phyloP scores from a whole-genome alignment of 2,329 filamentous ascomycete species.

The Penicillium aurantiogriseum region DNA sequence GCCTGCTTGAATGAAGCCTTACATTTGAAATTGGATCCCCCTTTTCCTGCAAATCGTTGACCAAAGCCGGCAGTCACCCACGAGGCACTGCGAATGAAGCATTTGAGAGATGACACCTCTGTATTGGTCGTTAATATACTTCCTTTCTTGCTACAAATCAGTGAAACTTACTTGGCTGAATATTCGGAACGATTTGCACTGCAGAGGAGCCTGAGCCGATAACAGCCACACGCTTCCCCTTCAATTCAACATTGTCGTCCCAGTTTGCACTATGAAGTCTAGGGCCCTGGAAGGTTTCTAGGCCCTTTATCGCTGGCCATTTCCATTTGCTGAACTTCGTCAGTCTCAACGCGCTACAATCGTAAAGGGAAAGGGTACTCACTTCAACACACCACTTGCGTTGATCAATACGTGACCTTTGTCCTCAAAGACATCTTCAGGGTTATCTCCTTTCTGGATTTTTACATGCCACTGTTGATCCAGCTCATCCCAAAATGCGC shows the following conservation, averaged over 20 bases:
- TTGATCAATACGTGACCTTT: constrained; percentile 13
- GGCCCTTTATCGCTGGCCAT: constrained; percentile 12
- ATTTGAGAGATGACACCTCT: constrained; percentile 8
- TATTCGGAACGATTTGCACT: constrained; percentile 25
- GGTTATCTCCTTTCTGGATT: constrained; percentile 15
- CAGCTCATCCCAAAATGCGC: constrained; percentile 31
- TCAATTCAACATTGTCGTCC: constrained; percentile 44
- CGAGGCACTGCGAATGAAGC: constrained; percentile 11
- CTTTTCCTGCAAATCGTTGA: constrained; percentile 20
- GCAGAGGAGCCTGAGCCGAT: constrained; percentile 25
- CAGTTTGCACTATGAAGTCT: constrained; percentile 14
- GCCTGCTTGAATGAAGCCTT: background rate
- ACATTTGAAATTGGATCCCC: constrained; percentile 26
- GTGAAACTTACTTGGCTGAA: constrained; percentile 16
- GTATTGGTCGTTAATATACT: background rate
- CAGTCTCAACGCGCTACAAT: background rate
- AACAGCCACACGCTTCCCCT: constrained; percentile 39
- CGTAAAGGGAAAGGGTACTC: background rate
- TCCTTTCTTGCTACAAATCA: background rate
- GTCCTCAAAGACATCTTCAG: constrained; percentile 9
- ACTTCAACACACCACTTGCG: constrained; percentile 15
- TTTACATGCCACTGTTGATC: constrained; percentile 29
- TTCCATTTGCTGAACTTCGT: constrained; percentile 11
- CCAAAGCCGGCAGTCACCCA: constrained; percentile 20
- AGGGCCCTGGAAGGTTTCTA: constrained; percentile 8